Evolutionary conservation across 495 filamentous ascomycete genomes (phyloP).

Genomic region (Neurospora tetrasperma): DNA sequence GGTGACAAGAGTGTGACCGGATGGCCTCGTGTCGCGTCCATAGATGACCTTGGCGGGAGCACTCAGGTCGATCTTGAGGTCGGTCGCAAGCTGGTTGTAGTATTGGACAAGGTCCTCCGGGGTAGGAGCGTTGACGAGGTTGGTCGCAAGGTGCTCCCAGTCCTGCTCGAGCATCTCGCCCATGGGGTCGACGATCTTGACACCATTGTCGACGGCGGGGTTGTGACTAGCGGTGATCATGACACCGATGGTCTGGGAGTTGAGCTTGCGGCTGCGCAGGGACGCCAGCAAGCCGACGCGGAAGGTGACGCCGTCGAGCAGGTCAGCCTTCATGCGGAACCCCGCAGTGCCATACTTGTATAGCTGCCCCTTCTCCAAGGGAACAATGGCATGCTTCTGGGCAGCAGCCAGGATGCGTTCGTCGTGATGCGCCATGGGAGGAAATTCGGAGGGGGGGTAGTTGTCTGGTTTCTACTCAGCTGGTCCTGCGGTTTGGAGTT

Average conservation of each 20-base stretch:
- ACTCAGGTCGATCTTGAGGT: slow-evolving; percentile 63
- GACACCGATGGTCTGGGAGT: slow-evolving; percentile 84
- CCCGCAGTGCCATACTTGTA: slow-evolving; percentile 96
- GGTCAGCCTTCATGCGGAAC: slow-evolving; percentile 48
- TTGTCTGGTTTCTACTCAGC: neutral
- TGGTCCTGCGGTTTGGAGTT: neutral
- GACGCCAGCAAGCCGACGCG: slow-evolving; percentile 81
- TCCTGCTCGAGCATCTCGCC: slow-evolving; percentile 93
- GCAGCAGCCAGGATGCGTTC: slow-evolving; percentile 48
- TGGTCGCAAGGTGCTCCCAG: slow-evolving; percentile 85
- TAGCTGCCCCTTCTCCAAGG: slow-evolving; percentile 45
- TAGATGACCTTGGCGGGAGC: slow-evolving; percentile 71
- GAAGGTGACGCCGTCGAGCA: slow-evolving; percentile 85
- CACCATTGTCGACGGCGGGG: slow-evolving; percentile 90
- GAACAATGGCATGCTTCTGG: slow-evolving; percentile 57
- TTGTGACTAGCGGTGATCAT: slow-evolving; percentile 99
- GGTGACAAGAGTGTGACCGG: slow-evolving; percentile 69
- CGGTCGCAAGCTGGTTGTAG: slow-evolving; percentile 60
- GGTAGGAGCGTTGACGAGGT: slow-evolving; percentile 69
- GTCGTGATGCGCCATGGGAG: slow-evolving; percentile 20
- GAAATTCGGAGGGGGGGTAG: slow-evolving; percentile 1
- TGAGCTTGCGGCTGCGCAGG: slow-evolving; percentile 81
- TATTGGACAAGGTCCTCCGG: slow-evolving; percentile 63
- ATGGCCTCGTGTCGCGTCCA: slow-evolving; percentile 87
- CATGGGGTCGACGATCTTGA: slow-evolving; percentile 97